phyloP scores from a whole-genome alignment of 495 filamentous ascomycete genomes.

The Pseudevernia furfuracea region DNA sequence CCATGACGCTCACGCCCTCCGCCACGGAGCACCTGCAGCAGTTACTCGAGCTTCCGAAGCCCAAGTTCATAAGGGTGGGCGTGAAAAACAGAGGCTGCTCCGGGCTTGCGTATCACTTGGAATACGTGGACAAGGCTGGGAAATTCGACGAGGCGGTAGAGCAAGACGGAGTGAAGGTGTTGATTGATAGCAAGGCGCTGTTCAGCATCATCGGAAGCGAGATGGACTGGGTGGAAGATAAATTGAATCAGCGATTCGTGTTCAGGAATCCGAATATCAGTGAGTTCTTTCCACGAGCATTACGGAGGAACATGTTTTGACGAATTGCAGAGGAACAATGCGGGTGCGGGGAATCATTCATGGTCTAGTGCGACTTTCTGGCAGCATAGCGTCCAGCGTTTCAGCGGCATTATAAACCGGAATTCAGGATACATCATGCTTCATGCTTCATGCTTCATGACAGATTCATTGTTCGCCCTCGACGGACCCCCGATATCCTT shows the following conservation, averaged over 20 bases:
- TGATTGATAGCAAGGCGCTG: slow-evolving; percentile 93
- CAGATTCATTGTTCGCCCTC: background rate
- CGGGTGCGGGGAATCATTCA: slow-evolving; percentile 95
- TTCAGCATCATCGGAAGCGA: slow-evolving; percentile 98
- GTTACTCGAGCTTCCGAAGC: slow-evolving; percentile 71
- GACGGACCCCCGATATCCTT: too few relatives aligned
- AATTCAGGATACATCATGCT: background rate
- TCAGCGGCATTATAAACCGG: slow-evolving; percentile 17
- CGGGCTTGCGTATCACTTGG: slow-evolving; percentile 87
- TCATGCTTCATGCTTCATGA: background rate
- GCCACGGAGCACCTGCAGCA: slow-evolving; percentile 69
- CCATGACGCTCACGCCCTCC: slow-evolving; percentile 72
- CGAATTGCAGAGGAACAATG: slow-evolving; percentile 81
- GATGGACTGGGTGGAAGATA: slow-evolving; percentile 99
- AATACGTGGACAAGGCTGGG: slow-evolving; percentile 86
- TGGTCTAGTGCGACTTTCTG: slow-evolving; percentile 48
- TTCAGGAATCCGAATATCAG: slow-evolving; percentile 98
- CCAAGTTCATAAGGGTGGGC: slow-evolving; percentile 87
- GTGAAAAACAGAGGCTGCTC: slow-evolving; percentile 95
- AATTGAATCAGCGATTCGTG: slow-evolving; percentile 79
- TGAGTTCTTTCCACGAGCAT: slow-evolving; percentile 44
- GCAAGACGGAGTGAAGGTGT: slow-evolving; percentile 90
- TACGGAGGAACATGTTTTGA: background rate
- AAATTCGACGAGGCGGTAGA: slow-evolving; percentile 87
- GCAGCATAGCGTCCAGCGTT: slow-evolving; percentile 14